phyloP scores from a whole-genome alignment of 2,329 filamentous ascomycete genomes.

The Aspergillus terreus region DNA sequence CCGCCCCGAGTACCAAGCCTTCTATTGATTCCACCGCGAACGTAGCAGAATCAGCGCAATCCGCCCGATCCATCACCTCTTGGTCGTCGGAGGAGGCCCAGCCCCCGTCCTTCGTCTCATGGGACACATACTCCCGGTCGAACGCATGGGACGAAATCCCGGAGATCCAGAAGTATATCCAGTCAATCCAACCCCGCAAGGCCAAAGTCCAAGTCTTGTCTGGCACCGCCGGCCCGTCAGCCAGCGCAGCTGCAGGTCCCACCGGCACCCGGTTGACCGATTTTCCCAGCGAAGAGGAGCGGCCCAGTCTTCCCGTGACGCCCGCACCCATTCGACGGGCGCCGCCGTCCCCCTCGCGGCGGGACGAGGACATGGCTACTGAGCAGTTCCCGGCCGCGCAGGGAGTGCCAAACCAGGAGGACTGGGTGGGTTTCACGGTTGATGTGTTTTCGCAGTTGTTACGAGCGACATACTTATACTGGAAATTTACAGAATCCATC shows the following conservation, averaged over 20 bases:
- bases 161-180: slow-evolving; percentile 84
- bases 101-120: slow-evolving; percentile 49
- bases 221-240: slow-evolving; percentile 9
- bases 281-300: slow-evolving; percentile 77
- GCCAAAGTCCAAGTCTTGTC: slow-evolving; percentile 43
- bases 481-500: slow-evolving; percentile 62
- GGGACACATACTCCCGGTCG: slow-evolving; percentile 67
- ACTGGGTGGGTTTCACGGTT: slow-evolving; percentile 80
- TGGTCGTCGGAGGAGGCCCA: slow-evolving; percentile 25
- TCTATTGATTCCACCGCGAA: slow-evolving; percentile 7
- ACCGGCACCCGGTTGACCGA: slow-evolving; percentile 72
- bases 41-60: slow-evolving; percentile 14
- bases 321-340: slow-evolving; percentile 70
- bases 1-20: slow-evolving; percentile 1
- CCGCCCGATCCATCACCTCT: slow-evolving; percentile 8
- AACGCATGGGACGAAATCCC: slow-evolving; percentile 95
- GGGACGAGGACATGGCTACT: slow-evolving; percentile 43
- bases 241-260: neutral
- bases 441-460: slow-evolving; percentile 43
- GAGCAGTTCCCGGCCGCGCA: slow-evolving; percentile 66
- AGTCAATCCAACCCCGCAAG: slow-evolving; percentile 62
- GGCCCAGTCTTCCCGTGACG: slow-evolving; percentile 85
- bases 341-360: slow-evolving; percentile 43
- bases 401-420: slow-evolving; percentile 79
- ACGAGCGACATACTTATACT: slow-evolving; percentile 43